Conservation (phyloP, 768 basidiomycete genomes). For the Dendrothele bispora region DNA sequence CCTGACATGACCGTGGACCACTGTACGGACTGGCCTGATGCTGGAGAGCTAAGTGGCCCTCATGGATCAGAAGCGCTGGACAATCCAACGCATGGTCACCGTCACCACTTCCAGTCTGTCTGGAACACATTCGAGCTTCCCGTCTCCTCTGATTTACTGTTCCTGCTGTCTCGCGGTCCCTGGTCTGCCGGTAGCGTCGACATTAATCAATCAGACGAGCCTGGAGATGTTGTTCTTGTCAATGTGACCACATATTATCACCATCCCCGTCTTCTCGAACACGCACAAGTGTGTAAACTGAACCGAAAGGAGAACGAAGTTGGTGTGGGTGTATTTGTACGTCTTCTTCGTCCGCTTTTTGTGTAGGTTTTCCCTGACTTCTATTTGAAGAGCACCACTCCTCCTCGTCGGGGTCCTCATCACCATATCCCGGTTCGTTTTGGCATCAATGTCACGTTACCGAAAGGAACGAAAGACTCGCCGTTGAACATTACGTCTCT, state of each 20-base stretch:
- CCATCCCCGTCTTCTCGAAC: conserved; percentile 17
- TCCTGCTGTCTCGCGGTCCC: conserved; percentile 28
- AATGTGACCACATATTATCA: conserved; percentile 30
- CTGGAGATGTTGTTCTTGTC: conserved; percentile 26
- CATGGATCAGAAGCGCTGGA: neutral
- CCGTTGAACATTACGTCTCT: conserved; percentile 27
- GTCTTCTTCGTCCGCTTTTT: conserved; percentile 11
- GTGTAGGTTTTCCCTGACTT: neutral
- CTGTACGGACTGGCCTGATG: conserved; percentile 5
- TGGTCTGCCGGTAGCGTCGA: conserved; percentile 25
- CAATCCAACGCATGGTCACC: no score
- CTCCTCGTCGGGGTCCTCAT: neutral
- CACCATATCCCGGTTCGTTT: conserved; percentile 21
- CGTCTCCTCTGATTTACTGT: conserved; percentile 24
- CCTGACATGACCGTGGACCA: neutral
- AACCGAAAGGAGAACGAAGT: conserved; percentile 18
- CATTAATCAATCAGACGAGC: conserved; percentile 27
- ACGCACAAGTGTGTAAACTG: conserved; percentile 31
- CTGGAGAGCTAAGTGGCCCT: neutral
- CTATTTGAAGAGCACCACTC: conserved; percentile 10
- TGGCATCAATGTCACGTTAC: conserved; percentile 28
- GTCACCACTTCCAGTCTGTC: no score
- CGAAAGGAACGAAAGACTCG: conserved; percentile 10
- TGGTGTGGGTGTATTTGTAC: conserved; percentile 39
- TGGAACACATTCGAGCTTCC: conserved; percentile 22